phyloP scores from a whole-genome alignment of 1,139 yeast species.

The Ogataea hybrid region DNA sequence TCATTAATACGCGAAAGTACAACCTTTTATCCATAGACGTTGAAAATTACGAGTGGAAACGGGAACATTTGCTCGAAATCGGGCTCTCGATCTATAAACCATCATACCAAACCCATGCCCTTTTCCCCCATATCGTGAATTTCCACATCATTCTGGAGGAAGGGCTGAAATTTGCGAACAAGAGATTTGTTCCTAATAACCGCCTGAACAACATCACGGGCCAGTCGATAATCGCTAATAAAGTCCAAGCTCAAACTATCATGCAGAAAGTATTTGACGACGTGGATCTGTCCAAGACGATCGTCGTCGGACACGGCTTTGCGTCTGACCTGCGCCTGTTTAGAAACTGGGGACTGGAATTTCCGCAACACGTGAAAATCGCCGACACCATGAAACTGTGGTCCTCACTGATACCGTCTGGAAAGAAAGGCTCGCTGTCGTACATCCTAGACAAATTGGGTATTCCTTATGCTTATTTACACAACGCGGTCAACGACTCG shows the following conservation, averaged over 20 bases:
- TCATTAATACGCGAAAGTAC: conserved; percentile 28
- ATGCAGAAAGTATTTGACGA: conserved; percentile 43
- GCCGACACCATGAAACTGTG: conserved; percentile 58
- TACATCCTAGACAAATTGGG: conserved; percentile 49
- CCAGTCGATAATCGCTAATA: conserved; percentile 43
- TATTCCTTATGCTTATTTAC: conserved; percentile 63
- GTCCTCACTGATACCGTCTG: conserved; percentile 39
- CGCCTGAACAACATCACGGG: conserved; percentile 57
- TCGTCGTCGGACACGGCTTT: conserved; percentile 69
- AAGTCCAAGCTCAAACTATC: conserved; percentile 38
- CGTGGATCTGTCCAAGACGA: conserved; percentile 33
- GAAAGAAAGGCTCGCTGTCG: conserved; percentile 46
- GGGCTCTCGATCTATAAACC: conserved; percentile 72
- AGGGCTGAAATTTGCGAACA: conserved; percentile 45
- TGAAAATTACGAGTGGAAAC: conserved; percentile 60
- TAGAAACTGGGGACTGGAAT: conserved; percentile 41
- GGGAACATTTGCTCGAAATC: conserved; percentile 52
- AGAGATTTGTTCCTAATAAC: conserved; percentile 62
- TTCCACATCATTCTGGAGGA: conserved; percentile 61
- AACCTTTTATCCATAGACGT: conserved; percentile 57
- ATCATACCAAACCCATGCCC: conserved; percentile 37
- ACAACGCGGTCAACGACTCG: conserved; percentile 86
- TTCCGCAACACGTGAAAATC: conserved; percentile 36
- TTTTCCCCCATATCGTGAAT: conserved; percentile 45
- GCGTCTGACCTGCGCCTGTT: conserved; percentile 61